Percentiles rank a stretch among this genome's conserved stretches.
Conservation (phyloP, 768 basidiomycete genomes). For the Auricularia sp. region DNA sequence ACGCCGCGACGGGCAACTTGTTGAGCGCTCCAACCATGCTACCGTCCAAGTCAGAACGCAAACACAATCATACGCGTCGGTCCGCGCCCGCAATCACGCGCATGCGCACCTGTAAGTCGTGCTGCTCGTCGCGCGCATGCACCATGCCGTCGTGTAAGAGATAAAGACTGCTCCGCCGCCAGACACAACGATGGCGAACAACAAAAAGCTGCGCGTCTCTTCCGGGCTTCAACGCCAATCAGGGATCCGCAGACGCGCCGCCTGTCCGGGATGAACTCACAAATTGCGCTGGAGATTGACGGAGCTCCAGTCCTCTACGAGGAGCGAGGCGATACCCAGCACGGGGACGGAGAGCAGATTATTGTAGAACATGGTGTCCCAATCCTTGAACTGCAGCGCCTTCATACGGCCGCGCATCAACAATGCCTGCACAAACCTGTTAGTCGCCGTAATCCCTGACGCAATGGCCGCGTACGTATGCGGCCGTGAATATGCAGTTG, state of each 20-base stretch:
- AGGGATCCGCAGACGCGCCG: background rate
- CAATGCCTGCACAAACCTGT: constrained; percentile 51
- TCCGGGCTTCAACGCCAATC: constrained; percentile 49
- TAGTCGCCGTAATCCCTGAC: too few relatives aligned
- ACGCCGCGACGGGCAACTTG: constrained; percentile 95
- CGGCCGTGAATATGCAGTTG: constrained; percentile 84
- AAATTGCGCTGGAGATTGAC: constrained; percentile 76
- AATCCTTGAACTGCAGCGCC: constrained; percentile 87
- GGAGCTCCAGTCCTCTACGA: constrained; percentile 82
- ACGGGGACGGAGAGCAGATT: constrained; percentile 93
- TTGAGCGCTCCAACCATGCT: constrained; percentile 97
- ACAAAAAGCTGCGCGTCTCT: constrained; percentile 64
- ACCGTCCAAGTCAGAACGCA: background rate
- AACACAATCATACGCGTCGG: background rate
- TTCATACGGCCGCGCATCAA: constrained; percentile 97
- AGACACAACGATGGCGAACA: constrained; percentile 87
- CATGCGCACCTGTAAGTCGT: constrained; percentile 85
- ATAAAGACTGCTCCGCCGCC: constrained; percentile 97
- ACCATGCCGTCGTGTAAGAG: constrained; percentile 98
- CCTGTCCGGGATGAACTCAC: constrained; percentile 38
- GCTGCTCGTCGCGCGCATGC: constrained; percentile 87
- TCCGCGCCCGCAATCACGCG: background rate
- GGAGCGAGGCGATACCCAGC: constrained; percentile 66
- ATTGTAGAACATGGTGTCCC: constrained; percentile 99
- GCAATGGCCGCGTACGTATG: constrained; percentile 53